A percentile compares a stretch with the other conserved stretches of the same genome.
Evolutionary conservation across 495 filamentous ascomycete species (phyloP).

Genomic region (Neurospora cerealis): DNA sequence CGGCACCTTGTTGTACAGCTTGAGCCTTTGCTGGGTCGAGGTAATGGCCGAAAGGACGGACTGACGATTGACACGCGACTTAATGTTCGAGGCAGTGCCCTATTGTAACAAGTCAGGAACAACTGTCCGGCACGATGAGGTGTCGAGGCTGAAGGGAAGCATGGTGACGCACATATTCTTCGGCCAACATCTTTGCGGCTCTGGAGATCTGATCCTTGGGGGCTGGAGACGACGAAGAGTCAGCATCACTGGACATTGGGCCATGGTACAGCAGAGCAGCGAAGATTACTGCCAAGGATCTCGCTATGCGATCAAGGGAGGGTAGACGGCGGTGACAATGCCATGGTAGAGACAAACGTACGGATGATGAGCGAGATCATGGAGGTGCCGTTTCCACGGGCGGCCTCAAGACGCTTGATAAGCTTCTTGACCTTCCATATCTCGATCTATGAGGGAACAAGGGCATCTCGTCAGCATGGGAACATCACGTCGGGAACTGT

Average conservation of each 20-base stretch:
- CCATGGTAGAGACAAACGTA: slow-evolving; percentile 34
- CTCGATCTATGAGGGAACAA: slow-evolving; percentile 42
- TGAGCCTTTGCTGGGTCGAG: slow-evolving; percentile 95
- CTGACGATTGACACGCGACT: slow-evolving; percentile 96
- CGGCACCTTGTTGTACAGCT: slow-evolving; percentile 96
- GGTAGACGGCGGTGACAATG: slow-evolving; percentile 14
- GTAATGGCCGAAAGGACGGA: slow-evolving; percentile 97
- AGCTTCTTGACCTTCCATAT: slow-evolving; percentile 91
- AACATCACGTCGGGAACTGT: not conserved
- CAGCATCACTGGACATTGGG: slow-evolving; percentile 3
- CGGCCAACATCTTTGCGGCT: slow-evolving; percentile 97
- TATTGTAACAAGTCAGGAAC: slow-evolving; percentile 27
- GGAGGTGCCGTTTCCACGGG: slow-evolving; percentile 88
- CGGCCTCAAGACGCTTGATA: slow-evolving; percentile 89
- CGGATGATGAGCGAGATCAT: slow-evolving; percentile 99
- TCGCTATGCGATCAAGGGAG: not conserved
- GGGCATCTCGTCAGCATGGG: slow-evolving; percentile 11
- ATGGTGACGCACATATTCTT: slow-evolving; percentile 79
- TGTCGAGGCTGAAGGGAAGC: not conserved
- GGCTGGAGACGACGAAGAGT: slow-evolving; percentile 38
- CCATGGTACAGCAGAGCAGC: not conserved
- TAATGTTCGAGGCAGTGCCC: slow-evolving; percentile 98
- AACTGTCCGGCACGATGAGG: slow-evolving; percentile 1
- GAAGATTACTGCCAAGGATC: slow-evolving; percentile 1
- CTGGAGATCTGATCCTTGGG: slow-evolving; percentile 97